Percentiles rank a stretch among this genome's conserved stretches.
Conservation (phyloP, 2,329 filamentous ascomycete species). For the Metarhizium robertsii region DNA sequence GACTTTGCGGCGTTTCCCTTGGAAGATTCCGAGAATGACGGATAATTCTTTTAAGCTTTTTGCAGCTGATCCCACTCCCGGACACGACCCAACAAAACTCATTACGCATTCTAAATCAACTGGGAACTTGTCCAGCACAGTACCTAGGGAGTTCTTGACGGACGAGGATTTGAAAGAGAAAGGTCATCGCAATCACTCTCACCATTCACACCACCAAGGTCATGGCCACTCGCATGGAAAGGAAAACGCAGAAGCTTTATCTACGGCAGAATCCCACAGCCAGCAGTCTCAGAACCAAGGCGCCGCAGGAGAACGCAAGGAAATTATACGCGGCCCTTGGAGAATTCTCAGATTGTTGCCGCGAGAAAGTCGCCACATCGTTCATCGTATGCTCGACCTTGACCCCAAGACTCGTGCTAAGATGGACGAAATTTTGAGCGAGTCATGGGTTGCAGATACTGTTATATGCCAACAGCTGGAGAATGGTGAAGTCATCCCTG, state of each 20-base stretch:
- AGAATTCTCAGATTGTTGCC: conserved; percentile 79
- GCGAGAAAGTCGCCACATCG: conserved; percentile 79
- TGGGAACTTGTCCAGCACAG: conserved; percentile 30
- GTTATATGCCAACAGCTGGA: conserved; percentile 74
- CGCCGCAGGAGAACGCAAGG: conserved; percentile 44
- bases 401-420: conserved; percentile 75
- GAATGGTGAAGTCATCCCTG: conserved; percentile 58
- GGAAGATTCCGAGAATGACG: conserved; percentile 85
- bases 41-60: conserved; percentile 97
- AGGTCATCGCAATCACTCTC: conserved; percentile 8
- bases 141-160: conserved; percentile 28
- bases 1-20: conserved; percentile 88
- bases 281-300: conserved; percentile 6
- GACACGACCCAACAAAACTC: conserved; percentile 49
- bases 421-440: conserved; percentile 76
- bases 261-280: conserved; percentile 6
- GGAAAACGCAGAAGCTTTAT: conserved; percentile 1
- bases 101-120: conserved; percentile 36
- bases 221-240: not conserved
- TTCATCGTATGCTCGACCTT: conserved; percentile 86
- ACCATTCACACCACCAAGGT: conserved; percentile 3
- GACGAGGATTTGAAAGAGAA: conserved; percentile 23
- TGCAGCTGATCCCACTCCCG: conserved; percentile 72
- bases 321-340: conserved; percentile 88
- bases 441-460: conserved; percentile 83